Conservation (phyloP, 139 green algal genomes). For the Volvox reticuliferus region DNA sequence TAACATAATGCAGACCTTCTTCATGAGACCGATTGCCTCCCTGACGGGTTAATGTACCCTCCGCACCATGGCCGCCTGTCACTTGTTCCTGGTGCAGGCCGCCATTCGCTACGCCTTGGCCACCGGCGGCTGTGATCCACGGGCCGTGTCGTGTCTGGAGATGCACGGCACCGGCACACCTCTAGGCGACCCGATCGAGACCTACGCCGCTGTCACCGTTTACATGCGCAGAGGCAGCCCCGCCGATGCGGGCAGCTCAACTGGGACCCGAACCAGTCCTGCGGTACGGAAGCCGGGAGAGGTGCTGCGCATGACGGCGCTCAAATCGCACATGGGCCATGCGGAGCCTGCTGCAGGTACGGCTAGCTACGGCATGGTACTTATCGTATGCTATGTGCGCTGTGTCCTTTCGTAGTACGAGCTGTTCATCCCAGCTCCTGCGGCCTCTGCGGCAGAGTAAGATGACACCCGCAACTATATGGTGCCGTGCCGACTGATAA, state of each 20-base stretch:
- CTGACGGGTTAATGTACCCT: no score
- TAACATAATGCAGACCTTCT: no score
- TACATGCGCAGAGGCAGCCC: constrained; percentile 25
- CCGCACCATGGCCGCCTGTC: no score
- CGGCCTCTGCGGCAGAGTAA: no score
- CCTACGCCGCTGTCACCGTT: constrained; percentile 62
- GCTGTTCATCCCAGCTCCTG: no score
- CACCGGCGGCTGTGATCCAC: constrained; percentile 32
- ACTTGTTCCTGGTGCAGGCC: no score
- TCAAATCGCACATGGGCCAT: constrained; percentile 66
- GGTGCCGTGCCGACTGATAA: no score
- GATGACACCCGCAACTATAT: no score
- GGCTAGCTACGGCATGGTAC: no score
- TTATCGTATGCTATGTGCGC: no score
- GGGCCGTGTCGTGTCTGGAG: constrained; percentile 60
- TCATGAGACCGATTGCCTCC: no score
- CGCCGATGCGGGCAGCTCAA: background rate
- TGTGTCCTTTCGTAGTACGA: no score
- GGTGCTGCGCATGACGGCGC: constrained; percentile 50
- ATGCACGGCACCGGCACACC: constrained; percentile 90
- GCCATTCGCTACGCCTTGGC: constrained; percentile 76
- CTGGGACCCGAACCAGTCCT: background rate
- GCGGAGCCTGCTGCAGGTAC: constrained; percentile 72
- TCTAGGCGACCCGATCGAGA: constrained; percentile 90
- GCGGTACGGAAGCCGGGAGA: background rate